Evolutionary conservation across 768 basidiomycete species (phyloP).

Genomic region (Amanita phalloides): DNA sequence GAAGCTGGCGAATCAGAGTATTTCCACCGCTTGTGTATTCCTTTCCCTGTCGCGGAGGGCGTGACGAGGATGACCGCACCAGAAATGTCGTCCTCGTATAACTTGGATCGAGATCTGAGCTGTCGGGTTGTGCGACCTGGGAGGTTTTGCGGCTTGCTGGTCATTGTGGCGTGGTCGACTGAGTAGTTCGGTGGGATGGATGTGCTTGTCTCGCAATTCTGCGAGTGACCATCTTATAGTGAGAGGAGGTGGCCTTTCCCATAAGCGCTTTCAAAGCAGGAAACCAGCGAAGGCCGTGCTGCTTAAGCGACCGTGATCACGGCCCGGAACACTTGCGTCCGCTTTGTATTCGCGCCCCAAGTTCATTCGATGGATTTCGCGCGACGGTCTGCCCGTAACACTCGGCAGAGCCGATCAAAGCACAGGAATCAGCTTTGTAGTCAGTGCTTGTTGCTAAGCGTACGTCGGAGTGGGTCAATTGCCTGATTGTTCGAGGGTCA

Average conservation of each 20-base stretch:
- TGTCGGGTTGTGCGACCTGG: neutral
- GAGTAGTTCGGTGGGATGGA: neutral
- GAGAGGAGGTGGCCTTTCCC: neutral
- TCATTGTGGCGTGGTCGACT: neutral
- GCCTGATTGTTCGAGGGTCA: no score
- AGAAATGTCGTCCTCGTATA: neutral
- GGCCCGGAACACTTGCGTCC: neutral
- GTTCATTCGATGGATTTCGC: neutral
- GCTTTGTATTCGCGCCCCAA: neutral
- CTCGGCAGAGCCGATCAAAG: no score
- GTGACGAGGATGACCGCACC: neutral
- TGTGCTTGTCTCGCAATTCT: neutral
- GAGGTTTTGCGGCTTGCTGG: neutral
- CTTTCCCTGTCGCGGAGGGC: constrained; percentile 7
- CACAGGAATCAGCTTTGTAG: no score
- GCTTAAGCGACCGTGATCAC: neutral
- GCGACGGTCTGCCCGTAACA: neutral
- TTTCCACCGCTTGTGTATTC: constrained; percentile 7
- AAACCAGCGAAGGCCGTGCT: neutral
- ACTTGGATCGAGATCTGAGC: neutral
- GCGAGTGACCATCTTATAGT: neutral
- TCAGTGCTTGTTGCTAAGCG: no score
- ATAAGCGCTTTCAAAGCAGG: neutral
- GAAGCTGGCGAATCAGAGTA: neutral
- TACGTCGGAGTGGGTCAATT: no score